Percentiles rank a stretch among this genome's conserved stretches.
phyloP scores from a whole-genome alignment of 495 filamentous ascomycete species.

The Monascus purpureus region DNA sequence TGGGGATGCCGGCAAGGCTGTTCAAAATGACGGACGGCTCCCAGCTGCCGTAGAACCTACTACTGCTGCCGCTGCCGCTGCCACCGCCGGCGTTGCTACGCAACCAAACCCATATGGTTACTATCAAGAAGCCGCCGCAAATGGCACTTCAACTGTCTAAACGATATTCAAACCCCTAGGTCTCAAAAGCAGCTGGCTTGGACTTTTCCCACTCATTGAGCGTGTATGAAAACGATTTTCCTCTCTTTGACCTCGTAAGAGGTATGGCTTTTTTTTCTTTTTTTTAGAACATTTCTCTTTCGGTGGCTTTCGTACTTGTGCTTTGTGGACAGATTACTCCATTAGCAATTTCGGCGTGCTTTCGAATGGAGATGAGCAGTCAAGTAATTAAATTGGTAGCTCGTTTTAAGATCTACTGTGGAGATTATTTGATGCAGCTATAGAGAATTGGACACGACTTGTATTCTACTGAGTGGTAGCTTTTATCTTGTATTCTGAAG shows the following conservation, averaged over 20 bases:
- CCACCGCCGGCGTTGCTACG: constrained; percentile 11
- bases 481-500: constrained; percentile 10
- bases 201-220: constrained; percentile 5
- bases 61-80: constrained; percentile 4
- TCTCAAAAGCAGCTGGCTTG: constrained; percentile 2
- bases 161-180: not conserved
- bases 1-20: constrained; percentile 12
- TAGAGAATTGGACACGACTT: constrained; percentile 5
- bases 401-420: not conserved
- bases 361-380: not conserved
- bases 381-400: not conserved
- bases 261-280: constrained; percentile 1
- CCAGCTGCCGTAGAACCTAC: constrained; percentile 5
- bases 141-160: constrained; percentile 14
- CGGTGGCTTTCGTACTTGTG: too few species aligned
- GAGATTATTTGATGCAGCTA: not conserved
- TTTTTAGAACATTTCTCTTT: not conserved
- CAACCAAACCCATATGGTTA: constrained; percentile 21
- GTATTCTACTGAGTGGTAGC: constrained; percentile 8
- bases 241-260: not conserved
- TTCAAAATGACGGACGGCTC: constrained; percentile 3
- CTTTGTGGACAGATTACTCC: too few species aligned
- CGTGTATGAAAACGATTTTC: constrained; percentile 1
- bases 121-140: constrained; percentile 24
- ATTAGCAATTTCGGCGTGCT: constrained; percentile 1